A percentile compares a stretch with the other conserved stretches of the same genome.
Conservation (phyloP, 257 asterid species). For the Solanum habrochaites region DNA sequence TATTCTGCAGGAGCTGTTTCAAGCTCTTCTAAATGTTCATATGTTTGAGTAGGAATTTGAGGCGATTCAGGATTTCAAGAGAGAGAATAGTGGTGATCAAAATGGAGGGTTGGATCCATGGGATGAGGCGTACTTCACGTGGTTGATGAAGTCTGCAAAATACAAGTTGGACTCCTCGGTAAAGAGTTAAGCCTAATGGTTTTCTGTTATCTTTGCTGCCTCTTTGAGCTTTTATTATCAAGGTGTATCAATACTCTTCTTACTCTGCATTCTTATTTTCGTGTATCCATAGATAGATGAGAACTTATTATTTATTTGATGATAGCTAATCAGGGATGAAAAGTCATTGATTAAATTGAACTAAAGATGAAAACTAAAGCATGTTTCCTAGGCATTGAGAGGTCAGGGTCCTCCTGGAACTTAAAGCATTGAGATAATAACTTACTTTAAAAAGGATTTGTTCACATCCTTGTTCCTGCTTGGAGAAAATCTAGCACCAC, state of each 20-base stretch:
- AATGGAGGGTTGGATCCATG: conserved; percentile 76
- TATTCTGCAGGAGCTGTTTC: not conserved
- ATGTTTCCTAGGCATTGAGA: not conserved
- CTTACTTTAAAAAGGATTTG: not conserved
- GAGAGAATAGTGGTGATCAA: conserved; percentile 25
- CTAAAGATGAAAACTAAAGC: not conserved
- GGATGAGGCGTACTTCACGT: conserved; percentile 85
- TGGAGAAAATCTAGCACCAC: not conserved
- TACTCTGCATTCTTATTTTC: not conserved
- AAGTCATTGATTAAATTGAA: not conserved
- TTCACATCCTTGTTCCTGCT: not conserved
- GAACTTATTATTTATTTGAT: not conserved
- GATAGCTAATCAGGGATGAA: not conserved
- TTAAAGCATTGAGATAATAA: not conserved
- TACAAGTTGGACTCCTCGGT: conserved; percentile 72
- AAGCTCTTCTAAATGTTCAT: not conserved
- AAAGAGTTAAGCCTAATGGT: not conserved
- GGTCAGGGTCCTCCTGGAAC: not conserved
- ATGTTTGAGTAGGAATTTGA: conserved; percentile 50
- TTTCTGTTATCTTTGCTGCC: not conserved
- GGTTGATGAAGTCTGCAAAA: conserved; percentile 65
- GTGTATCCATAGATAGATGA: not conserved
- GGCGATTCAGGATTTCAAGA: conserved; percentile 57
- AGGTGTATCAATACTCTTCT: not conserved
- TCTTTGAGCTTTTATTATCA: not conserved